These are phyloP conservation scores for Epichloe aotearoae DNA, from an alignment of 2,329 filamentous ascomycete species.

Conservation along the genomic window DNA sequence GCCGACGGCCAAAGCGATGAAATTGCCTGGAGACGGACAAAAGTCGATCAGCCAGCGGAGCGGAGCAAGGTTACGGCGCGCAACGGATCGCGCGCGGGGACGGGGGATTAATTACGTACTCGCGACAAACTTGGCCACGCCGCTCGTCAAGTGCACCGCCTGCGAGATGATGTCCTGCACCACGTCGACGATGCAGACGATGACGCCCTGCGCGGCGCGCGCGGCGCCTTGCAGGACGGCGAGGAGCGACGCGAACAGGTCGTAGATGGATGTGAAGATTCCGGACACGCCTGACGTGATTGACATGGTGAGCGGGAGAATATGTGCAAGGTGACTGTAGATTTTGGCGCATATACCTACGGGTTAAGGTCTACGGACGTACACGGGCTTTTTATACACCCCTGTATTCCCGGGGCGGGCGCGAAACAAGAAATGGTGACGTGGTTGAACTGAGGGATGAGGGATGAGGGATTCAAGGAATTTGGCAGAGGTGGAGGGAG, in stretches of 20 bases:
- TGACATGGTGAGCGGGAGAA: constrained; percentile 14
- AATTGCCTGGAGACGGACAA: constrained; percentile 17
- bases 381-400: too few relatives aligned
- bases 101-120: constrained; percentile 19
- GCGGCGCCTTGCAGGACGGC: constrained; percentile 21
- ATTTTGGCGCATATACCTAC: too few relatives aligned
- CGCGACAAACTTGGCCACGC: constrained; percentile 25
- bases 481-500: too few relatives aligned
- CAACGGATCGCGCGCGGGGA: too few relatives aligned
- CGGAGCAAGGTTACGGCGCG: too few relatives aligned
- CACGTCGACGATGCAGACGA: constrained; percentile 24
- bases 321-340: too few relatives aligned
- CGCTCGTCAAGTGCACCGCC: constrained; percentile 23
- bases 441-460: background rate
- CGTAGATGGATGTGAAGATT: constrained; percentile 28
- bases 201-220: constrained; percentile 21
- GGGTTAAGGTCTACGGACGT: too few relatives aligned
- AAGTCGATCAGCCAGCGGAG: background rate
- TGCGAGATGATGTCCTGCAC: constrained; percentile 22
- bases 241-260: constrained; percentile 26
- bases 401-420: too few relatives aligned
- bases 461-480: background rate
- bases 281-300: constrained; percentile 23
- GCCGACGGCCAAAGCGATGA: constrained; percentile 20
- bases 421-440: background rate